phyloP scores from a whole-genome alignment of 2,329 filamentous ascomycete genomes.

The Celoporthe dispersa region DNA sequence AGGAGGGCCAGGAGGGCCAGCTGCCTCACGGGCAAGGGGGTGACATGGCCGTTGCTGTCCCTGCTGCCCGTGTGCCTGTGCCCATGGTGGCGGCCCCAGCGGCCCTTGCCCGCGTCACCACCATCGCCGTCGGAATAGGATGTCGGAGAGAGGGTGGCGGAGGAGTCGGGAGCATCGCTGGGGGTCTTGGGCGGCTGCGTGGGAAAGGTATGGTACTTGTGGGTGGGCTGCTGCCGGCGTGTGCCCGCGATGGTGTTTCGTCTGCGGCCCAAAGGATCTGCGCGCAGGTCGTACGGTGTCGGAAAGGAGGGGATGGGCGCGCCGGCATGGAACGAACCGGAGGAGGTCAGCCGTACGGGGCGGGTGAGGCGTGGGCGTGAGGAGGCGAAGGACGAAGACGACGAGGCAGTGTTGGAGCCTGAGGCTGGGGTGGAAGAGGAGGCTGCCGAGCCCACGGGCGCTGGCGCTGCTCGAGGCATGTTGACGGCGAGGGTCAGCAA shows the following conservation, averaged over 20 bases:
- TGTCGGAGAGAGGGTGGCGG: slow-evolving; percentile 33
- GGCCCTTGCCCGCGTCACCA: neutral
- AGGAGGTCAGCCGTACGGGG: slow-evolving; percentile 37
- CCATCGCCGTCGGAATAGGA: slow-evolving; percentile 31
- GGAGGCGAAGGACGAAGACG: slow-evolving; percentile 5
- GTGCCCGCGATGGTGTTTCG: slow-evolving; percentile 30
- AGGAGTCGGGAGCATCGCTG: slow-evolving; percentile 51
- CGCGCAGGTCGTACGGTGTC: slow-evolving; percentile 32
- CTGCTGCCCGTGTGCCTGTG: slow-evolving; percentile 34
- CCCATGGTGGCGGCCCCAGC: slow-evolving; percentile 7
- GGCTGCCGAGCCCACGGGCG: slow-evolving; percentile 12
- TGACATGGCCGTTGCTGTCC: slow-evolving; percentile 51
- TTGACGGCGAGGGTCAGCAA: neutral
- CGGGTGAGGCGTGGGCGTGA: slow-evolving; percentile 21
- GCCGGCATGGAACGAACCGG: slow-evolving; percentile 57
- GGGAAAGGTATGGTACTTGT: slow-evolving; percentile 82
- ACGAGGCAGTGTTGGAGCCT: neutral
- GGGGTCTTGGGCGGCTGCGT: slow-evolving; percentile 72
- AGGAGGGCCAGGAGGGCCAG: slow-evolving; percentile 85
- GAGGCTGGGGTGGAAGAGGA: slow-evolving; percentile 11
- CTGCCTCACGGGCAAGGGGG: slow-evolving; percentile 82
- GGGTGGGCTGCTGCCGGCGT: slow-evolving; percentile 47
- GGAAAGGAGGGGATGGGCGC: slow-evolving; percentile 49
- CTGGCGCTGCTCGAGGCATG: slow-evolving; percentile 22
- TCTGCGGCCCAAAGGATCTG: slow-evolving; percentile 23